Conservation (phyloP, 2,329 filamentous ascomycete species). For the Alternaria sp. region DNA sequence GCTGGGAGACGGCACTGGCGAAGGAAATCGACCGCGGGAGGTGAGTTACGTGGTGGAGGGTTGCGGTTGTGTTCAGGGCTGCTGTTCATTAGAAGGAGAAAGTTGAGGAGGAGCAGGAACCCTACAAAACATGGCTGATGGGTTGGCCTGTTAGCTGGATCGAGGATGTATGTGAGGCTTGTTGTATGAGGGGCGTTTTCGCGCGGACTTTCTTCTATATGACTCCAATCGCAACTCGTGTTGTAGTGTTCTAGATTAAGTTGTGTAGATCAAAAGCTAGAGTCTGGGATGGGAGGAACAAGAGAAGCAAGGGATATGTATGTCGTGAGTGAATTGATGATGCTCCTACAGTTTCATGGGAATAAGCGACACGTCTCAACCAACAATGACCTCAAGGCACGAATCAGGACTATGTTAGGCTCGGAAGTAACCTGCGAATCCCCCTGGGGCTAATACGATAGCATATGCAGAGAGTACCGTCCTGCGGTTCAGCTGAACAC, state of each 20-base stretch:
- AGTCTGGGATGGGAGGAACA: background rate
- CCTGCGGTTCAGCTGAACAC: background rate
- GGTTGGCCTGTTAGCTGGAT: background rate
- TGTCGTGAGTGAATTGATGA: constrained; percentile 3
- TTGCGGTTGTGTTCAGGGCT: constrained; percentile 46
- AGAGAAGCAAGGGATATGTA: background rate
- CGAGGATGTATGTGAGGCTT: background rate
- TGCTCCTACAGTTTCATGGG: constrained; percentile 18
- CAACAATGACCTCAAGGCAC: background rate
- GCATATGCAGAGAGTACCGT: background rate
- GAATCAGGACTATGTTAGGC: background rate
- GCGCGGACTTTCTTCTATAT: background rate
- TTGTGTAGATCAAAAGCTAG: background rate
- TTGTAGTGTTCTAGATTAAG: no score
- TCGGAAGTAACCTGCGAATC: background rate
- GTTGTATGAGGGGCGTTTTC: background rate
- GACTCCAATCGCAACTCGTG: background rate
- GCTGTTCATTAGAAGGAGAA: background rate
- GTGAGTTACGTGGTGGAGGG: constrained; percentile 45
- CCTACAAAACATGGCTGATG: constrained; percentile 42
- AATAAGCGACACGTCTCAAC: constrained; percentile 14
- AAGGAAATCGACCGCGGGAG: constrained; percentile 38
- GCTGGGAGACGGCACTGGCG: constrained; percentile 27
- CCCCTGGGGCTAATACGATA: background rate
- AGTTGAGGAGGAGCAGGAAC: background rate